phyloP scores from a whole-genome alignment of 2,329 filamentous ascomycete species.

The Pseudogymnoascus sp. region DNA sequence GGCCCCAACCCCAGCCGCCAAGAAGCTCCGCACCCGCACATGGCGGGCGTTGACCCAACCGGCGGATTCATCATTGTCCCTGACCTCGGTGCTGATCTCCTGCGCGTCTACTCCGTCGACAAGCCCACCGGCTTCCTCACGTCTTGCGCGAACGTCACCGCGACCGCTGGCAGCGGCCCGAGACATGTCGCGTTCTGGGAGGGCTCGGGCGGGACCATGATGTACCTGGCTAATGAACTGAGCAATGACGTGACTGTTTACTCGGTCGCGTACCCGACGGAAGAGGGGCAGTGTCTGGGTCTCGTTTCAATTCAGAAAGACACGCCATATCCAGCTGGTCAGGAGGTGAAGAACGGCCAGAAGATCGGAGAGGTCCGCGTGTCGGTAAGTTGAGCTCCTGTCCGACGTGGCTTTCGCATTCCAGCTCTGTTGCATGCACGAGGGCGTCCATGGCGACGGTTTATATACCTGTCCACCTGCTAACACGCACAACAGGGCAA shows the following conservation, averaged over 20 bases:
- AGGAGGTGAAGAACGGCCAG: constrained; percentile 34
- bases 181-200: constrained; percentile 43
- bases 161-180: constrained; percentile 37
- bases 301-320: constrained; percentile 38
- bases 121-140: constrained; percentile 31
- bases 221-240: constrained; percentile 40
- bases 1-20: constrained; percentile 33
- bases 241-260: constrained; percentile 32
- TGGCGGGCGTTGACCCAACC: constrained; percentile 44
- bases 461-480: not conserved
- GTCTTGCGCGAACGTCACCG: constrained; percentile 28
- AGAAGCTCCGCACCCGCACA: constrained; percentile 41
- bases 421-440: not conserved
- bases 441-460: not conserved
- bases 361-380: constrained; percentile 49
- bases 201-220: constrained; percentile 27
- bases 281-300: constrained; percentile 32
- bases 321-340: constrained; percentile 38
- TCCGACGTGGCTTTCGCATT: not conserved
- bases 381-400: not conserved
- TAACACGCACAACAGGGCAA: constrained; percentile 30
- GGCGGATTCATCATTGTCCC: constrained; percentile 40
- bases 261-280: constrained; percentile 28
- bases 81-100: constrained; percentile 43
- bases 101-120: constrained; percentile 40